A percentile compares a stretch with the other conserved stretches of the same genome.
These are phyloP conservation scores for Crithidia thermophila DNA, from an alignment of 208 protist genomes.

Conservation along the genomic window DNA sequence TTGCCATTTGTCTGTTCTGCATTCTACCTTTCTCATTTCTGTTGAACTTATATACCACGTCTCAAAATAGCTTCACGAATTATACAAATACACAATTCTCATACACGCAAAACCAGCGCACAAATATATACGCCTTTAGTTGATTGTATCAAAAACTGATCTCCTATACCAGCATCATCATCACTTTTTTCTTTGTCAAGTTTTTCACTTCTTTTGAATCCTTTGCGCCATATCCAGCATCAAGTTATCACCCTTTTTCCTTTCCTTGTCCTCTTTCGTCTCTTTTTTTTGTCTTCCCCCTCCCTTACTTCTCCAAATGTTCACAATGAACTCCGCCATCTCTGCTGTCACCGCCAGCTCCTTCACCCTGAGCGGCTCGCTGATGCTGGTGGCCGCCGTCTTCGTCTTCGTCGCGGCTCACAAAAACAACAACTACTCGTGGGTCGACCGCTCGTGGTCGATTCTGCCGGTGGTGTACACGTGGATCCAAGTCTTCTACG, in stretches of 20 bases:
- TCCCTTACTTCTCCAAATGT: not conserved
- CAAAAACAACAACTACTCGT: conserved; percentile 74
- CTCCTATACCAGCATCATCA: too few relatives aligned
- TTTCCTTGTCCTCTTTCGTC: not conserved
- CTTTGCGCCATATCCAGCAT: too few relatives aligned
- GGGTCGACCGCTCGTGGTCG: conserved; percentile 83
- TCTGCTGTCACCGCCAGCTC: conserved; percentile 18
- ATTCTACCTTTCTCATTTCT: too few relatives aligned
- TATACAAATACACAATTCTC: too few relatives aligned
- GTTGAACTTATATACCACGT: too few relatives aligned
- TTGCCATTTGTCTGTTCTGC: too few relatives aligned
- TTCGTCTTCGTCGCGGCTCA: conserved; percentile 55
- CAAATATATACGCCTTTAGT: too few relatives aligned
- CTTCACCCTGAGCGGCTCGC: conserved; percentile 24
- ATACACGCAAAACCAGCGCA: too few relatives aligned
- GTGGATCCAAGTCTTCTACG: conserved; percentile 63
- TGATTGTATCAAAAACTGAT: too few relatives aligned
- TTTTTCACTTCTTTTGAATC: not conserved
- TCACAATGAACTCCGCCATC: conserved; percentile 5
- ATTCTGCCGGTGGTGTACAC: conserved; percentile 74
- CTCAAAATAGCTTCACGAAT: too few relatives aligned
- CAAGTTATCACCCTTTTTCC: too few relatives aligned
- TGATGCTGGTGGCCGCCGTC: conserved; percentile 53
- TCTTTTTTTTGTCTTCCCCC: not conserved
- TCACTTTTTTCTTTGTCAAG: not conserved